Conservation (phyloP, 2,329 filamentous ascomycete species). For the Fusarium fujikuroi region DNA sequence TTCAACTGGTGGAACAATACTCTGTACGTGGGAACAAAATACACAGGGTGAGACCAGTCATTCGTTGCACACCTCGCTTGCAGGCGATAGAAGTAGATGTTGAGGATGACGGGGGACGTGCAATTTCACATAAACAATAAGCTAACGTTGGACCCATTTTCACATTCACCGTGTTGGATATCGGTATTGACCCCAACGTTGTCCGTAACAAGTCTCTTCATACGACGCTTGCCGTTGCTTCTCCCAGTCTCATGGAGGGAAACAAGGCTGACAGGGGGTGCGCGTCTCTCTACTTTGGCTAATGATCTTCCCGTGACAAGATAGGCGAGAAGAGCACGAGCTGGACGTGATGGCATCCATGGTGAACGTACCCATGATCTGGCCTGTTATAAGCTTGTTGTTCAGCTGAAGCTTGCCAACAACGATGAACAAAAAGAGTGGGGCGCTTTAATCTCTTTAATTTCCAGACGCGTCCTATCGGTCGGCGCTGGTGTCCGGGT, state of each 20-base stretch:
- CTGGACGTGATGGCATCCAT: slow-evolving; percentile 21
- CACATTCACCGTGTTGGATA: not conserved
- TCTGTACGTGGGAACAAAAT: not conserved
- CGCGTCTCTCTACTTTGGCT: slow-evolving; percentile 31
- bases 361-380: not conserved
- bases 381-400: not conserved
- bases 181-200: not conserved
- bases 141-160: not conserved
- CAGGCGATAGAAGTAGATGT: not conserved
- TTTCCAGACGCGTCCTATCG: slow-evolving; percentile 40
- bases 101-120: slow-evolving; percentile 20
- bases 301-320: slow-evolving; percentile 44
- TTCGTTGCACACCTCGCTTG: slow-evolving; percentile 10
- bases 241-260: slow-evolving; percentile 2
- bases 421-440: slow-evolving; percentile 31
- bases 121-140: slow-evolving; percentile 21
- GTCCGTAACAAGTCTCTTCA: not conserved
- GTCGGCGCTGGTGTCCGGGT: slow-evolving; percentile 12
- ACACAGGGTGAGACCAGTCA: not conserved
- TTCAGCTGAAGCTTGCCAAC: slow-evolving; percentile 13
- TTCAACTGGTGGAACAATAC: not conserved
- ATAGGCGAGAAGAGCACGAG: slow-evolving; percentile 42
- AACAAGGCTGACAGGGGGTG: slow-evolving; percentile 31
- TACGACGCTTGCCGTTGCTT: slow-evolving; percentile 12
- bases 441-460: slow-evolving; percentile 41